These are phyloP conservation scores for Xylariaceae sp. DNA, from an alignment of 2,329 filamentous ascomycete species.

Conservation along the genomic window DNA sequence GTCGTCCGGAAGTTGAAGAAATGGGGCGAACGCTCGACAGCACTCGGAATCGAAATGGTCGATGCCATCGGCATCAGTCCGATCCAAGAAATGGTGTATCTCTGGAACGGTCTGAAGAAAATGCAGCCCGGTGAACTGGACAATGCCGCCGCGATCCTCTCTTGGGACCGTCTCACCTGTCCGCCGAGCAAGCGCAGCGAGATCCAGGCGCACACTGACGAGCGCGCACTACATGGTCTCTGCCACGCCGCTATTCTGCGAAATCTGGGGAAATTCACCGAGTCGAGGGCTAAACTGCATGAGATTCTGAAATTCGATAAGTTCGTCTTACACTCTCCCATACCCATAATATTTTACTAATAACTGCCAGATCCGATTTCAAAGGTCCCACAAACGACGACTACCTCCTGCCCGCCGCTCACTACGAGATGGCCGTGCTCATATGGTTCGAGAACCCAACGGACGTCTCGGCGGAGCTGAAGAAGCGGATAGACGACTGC, in stretches of 20 bases:
- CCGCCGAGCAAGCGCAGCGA: slow-evolving; percentile 37
- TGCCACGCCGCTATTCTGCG: slow-evolving; percentile 62
- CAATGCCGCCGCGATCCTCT: slow-evolving; percentile 56
- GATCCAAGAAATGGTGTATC: slow-evolving; percentile 83
- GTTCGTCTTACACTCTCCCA: slow-evolving; percentile 34
- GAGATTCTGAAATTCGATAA: slow-evolving; percentile 61
- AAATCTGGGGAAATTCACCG: slow-evolving; percentile 54
- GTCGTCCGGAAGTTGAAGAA: slow-evolving; percentile 78
- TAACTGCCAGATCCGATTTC: slow-evolving; percentile 41
- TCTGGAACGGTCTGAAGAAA: slow-evolving; percentile 85
- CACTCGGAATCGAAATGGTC: slow-evolving; percentile 60
- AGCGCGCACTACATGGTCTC: slow-evolving; percentile 60
- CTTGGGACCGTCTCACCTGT: slow-evolving; percentile 58
- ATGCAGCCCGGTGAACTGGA: slow-evolving; percentile 65
- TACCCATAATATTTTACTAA: not conserved
- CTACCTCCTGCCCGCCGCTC: slow-evolving; percentile 66
- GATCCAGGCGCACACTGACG: slow-evolving; percentile 51
- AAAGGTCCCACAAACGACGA: slow-evolving; percentile 61
- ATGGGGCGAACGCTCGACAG: slow-evolving; percentile 74
- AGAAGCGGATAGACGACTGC: slow-evolving; percentile 54
- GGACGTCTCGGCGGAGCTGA: slow-evolving; percentile 26
- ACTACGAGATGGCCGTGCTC: slow-evolving; percentile 82
- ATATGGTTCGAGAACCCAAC: slow-evolving; percentile 65
- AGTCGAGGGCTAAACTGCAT: slow-evolving; percentile 61
- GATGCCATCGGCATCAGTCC: slow-evolving; percentile 80